Evolutionary conservation across 225 moss, liverwort and hornwort genomes (phyloP).

Genomic region (Ulota crispa): DNA sequence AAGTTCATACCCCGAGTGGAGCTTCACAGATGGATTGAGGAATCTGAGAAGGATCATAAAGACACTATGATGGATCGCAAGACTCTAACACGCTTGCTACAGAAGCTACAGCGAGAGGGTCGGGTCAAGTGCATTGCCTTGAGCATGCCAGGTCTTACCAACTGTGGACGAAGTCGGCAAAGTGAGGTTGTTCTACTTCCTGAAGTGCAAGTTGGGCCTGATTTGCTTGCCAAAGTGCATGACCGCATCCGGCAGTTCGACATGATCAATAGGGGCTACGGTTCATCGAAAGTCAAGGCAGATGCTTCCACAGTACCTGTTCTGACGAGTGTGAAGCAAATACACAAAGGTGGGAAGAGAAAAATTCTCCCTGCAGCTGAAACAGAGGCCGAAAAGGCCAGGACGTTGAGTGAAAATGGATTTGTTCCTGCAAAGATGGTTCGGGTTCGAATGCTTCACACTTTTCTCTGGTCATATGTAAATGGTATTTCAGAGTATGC

Average conservation of each 20-base stretch:
- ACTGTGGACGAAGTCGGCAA: slow-evolving; percentile 88
- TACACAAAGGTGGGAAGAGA: slow-evolving; percentile 57
- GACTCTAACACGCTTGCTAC: slow-evolving; percentile 85
- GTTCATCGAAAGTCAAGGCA: slow-evolving; percentile 65
- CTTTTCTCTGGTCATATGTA: slow-evolving; percentile 80
- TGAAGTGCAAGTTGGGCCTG: slow-evolving; percentile 69
- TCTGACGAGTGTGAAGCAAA: slow-evolving; percentile 74
- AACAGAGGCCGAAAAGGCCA: slow-evolving; percentile 60
- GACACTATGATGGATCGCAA: slow-evolving; percentile 96
- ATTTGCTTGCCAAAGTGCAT: slow-evolving; percentile 78
- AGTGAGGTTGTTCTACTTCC: slow-evolving; percentile 91
- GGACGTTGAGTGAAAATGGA: slow-evolving; percentile 85
- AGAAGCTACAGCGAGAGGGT: slow-evolving; percentile 80
- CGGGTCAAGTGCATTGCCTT: slow-evolving; percentile 88
- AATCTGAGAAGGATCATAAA: slow-evolving; percentile 76
- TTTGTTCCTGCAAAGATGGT: slow-evolving; percentile 98
- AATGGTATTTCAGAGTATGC: slow-evolving; percentile 59
- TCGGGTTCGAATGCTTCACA: slow-evolving; percentile 92
- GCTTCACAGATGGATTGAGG: slow-evolving; percentile 98
- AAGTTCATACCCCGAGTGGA: slow-evolving; percentile 89
- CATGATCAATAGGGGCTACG: slow-evolving; percentile 83
- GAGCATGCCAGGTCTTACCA: slow-evolving; percentile 95
- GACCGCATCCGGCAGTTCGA: slow-evolving; percentile 91
- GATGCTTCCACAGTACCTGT: slow-evolving; percentile 73
- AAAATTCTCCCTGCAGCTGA: slow-evolving; percentile 41